Conservation (phyloP, 768 basidiomycete species). For the Pisolithus tinctorius region DNA sequence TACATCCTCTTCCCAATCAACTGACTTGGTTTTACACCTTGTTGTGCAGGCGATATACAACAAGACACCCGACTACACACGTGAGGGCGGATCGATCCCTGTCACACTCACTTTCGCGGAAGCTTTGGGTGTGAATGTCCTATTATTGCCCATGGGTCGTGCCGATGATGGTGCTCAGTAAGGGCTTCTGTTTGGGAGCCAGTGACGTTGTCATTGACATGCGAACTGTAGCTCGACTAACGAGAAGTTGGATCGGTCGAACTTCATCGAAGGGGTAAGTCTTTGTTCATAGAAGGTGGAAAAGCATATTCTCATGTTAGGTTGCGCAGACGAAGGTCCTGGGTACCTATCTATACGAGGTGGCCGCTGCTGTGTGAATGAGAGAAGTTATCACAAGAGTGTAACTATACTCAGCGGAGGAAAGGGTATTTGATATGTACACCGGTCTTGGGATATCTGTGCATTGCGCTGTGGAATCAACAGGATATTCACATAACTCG, state of each 20-base stretch:
- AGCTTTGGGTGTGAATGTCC: constrained; percentile 68
- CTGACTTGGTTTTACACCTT: background rate
- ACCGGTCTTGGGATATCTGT: no score
- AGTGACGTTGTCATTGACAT: background rate
- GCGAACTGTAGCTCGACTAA: constrained; percentile 60
- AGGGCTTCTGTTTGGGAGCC: constrained; percentile 21
- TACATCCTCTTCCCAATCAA: constrained; percentile 13
- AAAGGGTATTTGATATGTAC: background rate
- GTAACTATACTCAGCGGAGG: background rate
- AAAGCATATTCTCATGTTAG: background rate
- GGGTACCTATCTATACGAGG: constrained; percentile 11
- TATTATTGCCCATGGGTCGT: constrained; percentile 84
- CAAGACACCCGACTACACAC: constrained; percentile 65
- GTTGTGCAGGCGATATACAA: constrained; percentile 41
- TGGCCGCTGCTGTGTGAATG: background rate
- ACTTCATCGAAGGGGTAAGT: constrained; percentile 75
- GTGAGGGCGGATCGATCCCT: constrained; percentile 86
- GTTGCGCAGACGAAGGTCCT: constrained; percentile 9
- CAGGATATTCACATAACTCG: background rate
- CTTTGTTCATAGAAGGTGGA: background rate
- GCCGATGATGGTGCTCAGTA: constrained; percentile 91
- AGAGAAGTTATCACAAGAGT: background rate
- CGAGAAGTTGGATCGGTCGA: constrained; percentile 84
- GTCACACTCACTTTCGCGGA: constrained; percentile 86
- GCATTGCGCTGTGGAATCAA: background rate